Evolutionary conservation across 768 basidiomycete species (phyloP), one percentile per base, ranked within the genome.

Genomic region (Kockovaella imperatae): DNA sequence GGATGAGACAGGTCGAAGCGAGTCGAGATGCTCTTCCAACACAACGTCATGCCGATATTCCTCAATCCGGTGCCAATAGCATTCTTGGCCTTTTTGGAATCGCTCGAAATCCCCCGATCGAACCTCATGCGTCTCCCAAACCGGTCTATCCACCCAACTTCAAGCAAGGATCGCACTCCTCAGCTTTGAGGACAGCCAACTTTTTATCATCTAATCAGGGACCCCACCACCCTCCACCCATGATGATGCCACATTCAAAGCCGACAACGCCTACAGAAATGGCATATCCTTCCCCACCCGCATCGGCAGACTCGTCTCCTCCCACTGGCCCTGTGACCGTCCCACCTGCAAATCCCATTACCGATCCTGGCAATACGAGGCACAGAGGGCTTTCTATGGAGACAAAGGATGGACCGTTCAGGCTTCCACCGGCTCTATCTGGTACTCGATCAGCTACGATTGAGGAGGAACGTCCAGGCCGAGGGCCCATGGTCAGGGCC

Each of bases 1-100:
- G 83, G 73, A 78, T 88, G 75, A 75, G 84, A 10, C 66, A 69
- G 44, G 62, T 69, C 21, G 71, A 72, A 46, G 68, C 70, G 5
- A 59, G 67, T 32, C 50, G 67, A 41, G 70, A 72, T 10, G 71
- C 70, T 0, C n/a, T n/a, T n/a, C n/a, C n/a, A n/a, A n/a, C n/a
- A n/a, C n/a, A n/a, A n/a, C n/a, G n/a, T n/a, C n/a, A n/a, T n/a
- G n/a, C n/a, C n/a, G n/a, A n/a, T n/a, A n/a, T n/a, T n/a, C n/a
- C n/a, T n/a, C n/a, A n/a, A n/a, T n/a, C n/a, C n/a, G n/a, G n/a
- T n/a, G n/a, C n/a, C n/a, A n/a, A n/a, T n/a, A n/a, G n/a, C n/a
- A n/a, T n/a, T n/a, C n/a, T n/a, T n/a, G n/a, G n/a, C n/a, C n/a
- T n/a, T n/a, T n/a, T n/a, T n/a, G n/a, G n/a, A n/a, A n/a, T n/a